Percentiles rank a stretch among this genome's conserved stretches.
These are phyloP conservation scores for Phytophthora sp. DNA, from an alignment of 352 stramenopile species.

Conservation along the genomic window DNA sequence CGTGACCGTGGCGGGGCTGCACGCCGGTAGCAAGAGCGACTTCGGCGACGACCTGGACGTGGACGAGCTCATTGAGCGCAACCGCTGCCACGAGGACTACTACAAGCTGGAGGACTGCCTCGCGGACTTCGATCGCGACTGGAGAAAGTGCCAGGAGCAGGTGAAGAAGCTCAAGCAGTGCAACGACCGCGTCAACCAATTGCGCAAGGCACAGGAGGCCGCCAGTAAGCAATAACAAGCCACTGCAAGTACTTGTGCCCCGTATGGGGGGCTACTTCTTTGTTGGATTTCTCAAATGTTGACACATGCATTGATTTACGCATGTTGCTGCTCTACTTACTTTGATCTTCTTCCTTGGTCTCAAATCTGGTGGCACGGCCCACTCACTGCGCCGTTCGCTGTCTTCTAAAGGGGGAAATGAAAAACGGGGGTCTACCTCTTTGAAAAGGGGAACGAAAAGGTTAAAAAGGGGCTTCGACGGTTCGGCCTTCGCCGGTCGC, in stretches of 20 bases:
- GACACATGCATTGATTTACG: conserved; percentile 37
- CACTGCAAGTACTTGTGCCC: no score
- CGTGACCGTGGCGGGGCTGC: conserved; percentile 59
- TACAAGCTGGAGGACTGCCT: conserved; percentile 89
- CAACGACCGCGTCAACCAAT: conserved; percentile 70
- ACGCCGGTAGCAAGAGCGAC: conserved; percentile 84
- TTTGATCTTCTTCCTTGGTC: conserved; percentile 26
- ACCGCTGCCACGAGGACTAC: conserved; percentile 83
- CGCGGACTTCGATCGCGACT: conserved; percentile 81
- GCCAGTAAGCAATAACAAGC: conserved; percentile 10
- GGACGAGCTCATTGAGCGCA: conserved; percentile 87
- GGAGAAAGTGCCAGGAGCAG: conserved; percentile 85
- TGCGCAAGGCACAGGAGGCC: conserved; percentile 52
- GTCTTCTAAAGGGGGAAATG: conserved; percentile 38
- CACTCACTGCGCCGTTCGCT: not conserved
- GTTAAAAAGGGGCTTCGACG: conserved; percentile 79
- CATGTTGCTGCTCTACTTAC: conserved; percentile 32
- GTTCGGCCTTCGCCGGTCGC: conserved; percentile 50
- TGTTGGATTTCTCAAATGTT: conserved; percentile 1
- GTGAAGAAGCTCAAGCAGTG: conserved; percentile 82
- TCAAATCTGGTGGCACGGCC: conserved; percentile 4
- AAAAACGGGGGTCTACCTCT: conserved; percentile 24
- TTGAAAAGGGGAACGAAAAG: conserved; percentile 22
- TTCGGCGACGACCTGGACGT: conserved; percentile 81
- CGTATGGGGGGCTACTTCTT: not conserved